These are phyloP conservation scores for Russula virescens DNA, from an alignment of 768 basidiomycete genomes.

Conservation along the genomic window DNA sequence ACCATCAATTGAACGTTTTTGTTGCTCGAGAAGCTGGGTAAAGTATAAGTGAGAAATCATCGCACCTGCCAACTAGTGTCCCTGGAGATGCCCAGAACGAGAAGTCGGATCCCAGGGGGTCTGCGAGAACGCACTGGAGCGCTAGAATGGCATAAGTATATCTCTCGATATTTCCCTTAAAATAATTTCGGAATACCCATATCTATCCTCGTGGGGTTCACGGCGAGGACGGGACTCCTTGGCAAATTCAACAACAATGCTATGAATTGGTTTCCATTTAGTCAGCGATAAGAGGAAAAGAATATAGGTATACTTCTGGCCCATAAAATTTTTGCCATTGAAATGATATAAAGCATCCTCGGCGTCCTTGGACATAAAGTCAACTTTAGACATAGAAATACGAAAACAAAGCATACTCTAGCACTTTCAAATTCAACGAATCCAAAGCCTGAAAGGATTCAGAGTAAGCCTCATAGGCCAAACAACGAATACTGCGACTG, in stretches of 20 bases:
- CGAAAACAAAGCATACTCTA: constrained; percentile 42
- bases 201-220: constrained; percentile 63
- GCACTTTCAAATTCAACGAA: constrained; percentile 94
- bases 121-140: constrained; percentile 62
- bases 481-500: constrained; percentile 26
- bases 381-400: not conserved
- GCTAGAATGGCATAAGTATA: constrained; percentile 16
- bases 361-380: constrained; percentile 60
- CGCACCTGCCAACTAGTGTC: constrained; percentile 99
- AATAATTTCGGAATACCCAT: constrained; percentile 25
- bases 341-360: constrained; percentile 87
- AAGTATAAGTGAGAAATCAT: constrained; percentile 29
- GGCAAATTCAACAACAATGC: constrained; percentile 94
- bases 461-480: not conserved
- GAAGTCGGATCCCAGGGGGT: constrained; percentile 75
- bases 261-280: constrained; percentile 30
- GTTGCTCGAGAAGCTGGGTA: not conserved
- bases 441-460: constrained; percentile 63
- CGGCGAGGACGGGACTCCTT: constrained; percentile 87
- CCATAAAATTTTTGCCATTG: constrained; percentile 88
- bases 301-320: constrained; percentile 55
- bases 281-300: not conserved
- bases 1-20: not conserved
- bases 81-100: constrained; percentile 84
- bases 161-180: not conserved